These are phyloP conservation scores for Tuber brumale DNA, from an alignment of 495 filamentous ascomycete genomes.

Conservation along the genomic window DNA sequence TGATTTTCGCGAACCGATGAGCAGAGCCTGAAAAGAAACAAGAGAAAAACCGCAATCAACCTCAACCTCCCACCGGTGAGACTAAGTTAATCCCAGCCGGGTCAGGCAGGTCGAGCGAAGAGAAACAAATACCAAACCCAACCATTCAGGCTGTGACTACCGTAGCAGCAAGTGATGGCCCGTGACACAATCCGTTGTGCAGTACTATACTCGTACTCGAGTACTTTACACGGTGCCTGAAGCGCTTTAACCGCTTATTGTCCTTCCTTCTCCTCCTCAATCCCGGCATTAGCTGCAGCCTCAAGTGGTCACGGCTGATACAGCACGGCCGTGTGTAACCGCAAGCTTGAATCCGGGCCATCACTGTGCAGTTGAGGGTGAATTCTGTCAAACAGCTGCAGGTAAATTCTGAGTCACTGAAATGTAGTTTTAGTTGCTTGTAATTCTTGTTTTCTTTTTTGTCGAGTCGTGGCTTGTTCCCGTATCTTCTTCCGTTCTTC, in stretches of 20 bases:
- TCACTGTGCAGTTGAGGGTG: neutral
- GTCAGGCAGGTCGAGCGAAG: neutral
- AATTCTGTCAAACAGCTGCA: neutral
- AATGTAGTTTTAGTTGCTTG: neutral
- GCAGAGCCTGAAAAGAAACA: neutral
- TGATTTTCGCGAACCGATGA: neutral
- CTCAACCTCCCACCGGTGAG: neutral
- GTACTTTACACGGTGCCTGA: no score
- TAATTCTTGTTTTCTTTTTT: neutral
- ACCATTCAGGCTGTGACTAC: neutral
- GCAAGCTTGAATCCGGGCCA: neutral
- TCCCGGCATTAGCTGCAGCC: neutral
- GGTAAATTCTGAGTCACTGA: neutral
- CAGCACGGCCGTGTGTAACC: neutral
- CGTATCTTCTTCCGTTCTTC: neutral
- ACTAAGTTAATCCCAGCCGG: no score
- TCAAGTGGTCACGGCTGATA: neutral
- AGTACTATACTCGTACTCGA: no score
- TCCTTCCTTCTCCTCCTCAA: neutral
- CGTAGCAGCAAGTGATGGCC: neutral
- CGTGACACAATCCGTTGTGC: neutral
- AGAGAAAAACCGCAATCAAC: neutral
- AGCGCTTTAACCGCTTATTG: neutral
- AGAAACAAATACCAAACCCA: neutral
- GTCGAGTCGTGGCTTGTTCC: conserved; percentile 7